Base-by-base conservation (phyloP, 73 alveolate species). In the Paramecium sonneborni region DNA sequence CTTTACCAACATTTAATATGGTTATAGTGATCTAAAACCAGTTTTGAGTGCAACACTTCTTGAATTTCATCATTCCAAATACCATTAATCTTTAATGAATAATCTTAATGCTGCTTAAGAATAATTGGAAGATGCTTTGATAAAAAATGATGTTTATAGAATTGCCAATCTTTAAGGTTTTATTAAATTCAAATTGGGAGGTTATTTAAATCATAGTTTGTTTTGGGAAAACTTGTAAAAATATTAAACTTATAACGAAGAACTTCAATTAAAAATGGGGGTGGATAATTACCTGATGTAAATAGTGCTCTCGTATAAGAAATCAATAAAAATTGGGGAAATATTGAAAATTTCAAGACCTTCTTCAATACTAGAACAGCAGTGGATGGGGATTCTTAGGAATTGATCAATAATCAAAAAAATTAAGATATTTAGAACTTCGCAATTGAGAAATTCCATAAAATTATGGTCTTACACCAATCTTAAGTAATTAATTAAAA, bases 331-430 rank as follows among this genome's bases (percentile, higher is more conserved):
- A 92, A 92, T 57, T 97, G 98, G 98, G 99, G 99, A 15, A 92
- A 95, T 26, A 72, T 74, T 82, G 99, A 97, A 30, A 88, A 90
- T 46, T 97, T 97, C 95, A 94, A 69, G 43, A 94, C 88, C 15
- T 92, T 92, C 93, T 96, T 97, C 94, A 95, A 92, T 70, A 94
- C 93, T 68, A 85, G 96, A 43, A 95, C 98, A 28, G 97, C 97
- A 96, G 98, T 41, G 99, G 99, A 44, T 97, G 99, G 98, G 99
- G 98, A 58, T 96, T 97, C 95, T 94, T 97, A 41, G 98, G 95
- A 72, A 95, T 95, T 88, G 95, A 97, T 94, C 92, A 96, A 79
- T 76, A 91, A 43, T 85, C 97, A 10, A 93, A 96, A 88, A 69
- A 94, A 48, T 92, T 97, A 11, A 96, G 95, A 85, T 96, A 95